A percentile compares a stretch with the other conserved stretches of the same genome.
Evolutionary conservation across 1,139 yeast genomes (phyloP).

Genomic region (Oligophagozyma castellii): DNA sequence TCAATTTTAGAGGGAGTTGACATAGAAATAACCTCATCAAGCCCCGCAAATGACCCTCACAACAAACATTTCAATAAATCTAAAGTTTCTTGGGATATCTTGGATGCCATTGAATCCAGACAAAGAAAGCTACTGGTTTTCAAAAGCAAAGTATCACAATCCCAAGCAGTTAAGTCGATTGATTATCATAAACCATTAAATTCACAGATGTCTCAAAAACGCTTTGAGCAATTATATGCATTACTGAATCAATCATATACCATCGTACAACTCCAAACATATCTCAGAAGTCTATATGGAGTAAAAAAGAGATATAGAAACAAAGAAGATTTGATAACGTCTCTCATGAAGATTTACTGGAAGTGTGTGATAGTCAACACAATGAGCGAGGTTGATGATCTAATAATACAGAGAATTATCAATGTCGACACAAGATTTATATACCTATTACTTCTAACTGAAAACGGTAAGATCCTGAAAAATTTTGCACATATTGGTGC

Average conservation of each 20-base stretch:
- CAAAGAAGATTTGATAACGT: slow-evolving; percentile 15
- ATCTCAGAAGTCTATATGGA: slow-evolving; percentile 12
- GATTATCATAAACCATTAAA: slow-evolving; percentile 20
- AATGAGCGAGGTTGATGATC: slow-evolving; percentile 17
- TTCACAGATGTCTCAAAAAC: slow-evolving; percentile 15
- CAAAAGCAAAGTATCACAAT: slow-evolving; percentile 16
- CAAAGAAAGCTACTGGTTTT: slow-evolving; percentile 12
- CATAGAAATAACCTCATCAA: slow-evolving; percentile 5
- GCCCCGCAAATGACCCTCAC: neutral
- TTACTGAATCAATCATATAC: slow-evolving; percentile 21
- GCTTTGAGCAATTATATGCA: slow-evolving; percentile 19
- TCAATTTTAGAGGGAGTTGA: slow-evolving; percentile 21
- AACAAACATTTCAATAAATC: too few relatives aligned
- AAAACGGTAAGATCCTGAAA: slow-evolving; percentile 29
- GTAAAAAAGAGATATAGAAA: slow-evolving; percentile 4
- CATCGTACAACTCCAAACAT: slow-evolving; percentile 19
- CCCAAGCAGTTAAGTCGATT: slow-evolving; percentile 21
- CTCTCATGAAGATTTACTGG: slow-evolving; percentile 31
- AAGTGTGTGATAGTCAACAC: slow-evolving; percentile 11
- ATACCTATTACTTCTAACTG: slow-evolving; percentile 23
- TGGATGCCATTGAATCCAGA: slow-evolving; percentile 1
- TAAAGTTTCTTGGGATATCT: neutral
- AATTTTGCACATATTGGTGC: slow-evolving; percentile 21
- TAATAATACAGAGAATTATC: slow-evolving; percentile 26
- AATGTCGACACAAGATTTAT: slow-evolving; percentile 17